Evolutionary conservation across 768 basidiomycete species (phyloP).

Genomic region (Trametes gibbosa): DNA sequence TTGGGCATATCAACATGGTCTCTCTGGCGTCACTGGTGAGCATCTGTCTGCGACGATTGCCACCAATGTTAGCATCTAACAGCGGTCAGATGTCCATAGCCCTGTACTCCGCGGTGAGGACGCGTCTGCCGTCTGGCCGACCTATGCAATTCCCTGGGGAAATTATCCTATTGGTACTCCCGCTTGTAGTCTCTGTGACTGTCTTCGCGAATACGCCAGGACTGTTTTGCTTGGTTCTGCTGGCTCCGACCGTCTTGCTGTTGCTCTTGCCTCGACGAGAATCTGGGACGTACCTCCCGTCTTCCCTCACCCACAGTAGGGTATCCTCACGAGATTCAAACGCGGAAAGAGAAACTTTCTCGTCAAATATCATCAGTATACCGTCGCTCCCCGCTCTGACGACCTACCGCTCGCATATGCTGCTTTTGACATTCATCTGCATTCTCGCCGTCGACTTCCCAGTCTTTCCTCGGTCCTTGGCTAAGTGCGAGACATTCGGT

Average conservation of each 20-base stretch:
- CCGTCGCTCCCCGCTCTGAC: slow-evolving; percentile 74
- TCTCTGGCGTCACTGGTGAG: slow-evolving; percentile 64
- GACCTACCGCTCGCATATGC: slow-evolving; percentile 91
- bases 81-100: slow-evolving; percentile 61
- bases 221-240: slow-evolving; percentile 47
- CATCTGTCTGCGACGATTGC: slow-evolving; percentile 19
- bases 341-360: not conserved
- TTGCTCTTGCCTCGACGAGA: slow-evolving; percentile 42
- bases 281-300: slow-evolving; percentile 52
- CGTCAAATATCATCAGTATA: slow-evolving; percentile 2
- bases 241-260: slow-evolving; percentile 44
- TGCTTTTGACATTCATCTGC: slow-evolving; percentile 85
- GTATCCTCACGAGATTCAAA: slow-evolving; percentile 12
- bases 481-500: slow-evolving; percentile 93
- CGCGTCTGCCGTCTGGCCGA: slow-evolving; percentile 42
- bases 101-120: slow-evolving; percentile 59
- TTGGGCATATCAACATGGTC: slow-evolving; percentile 65
- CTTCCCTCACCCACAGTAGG: slow-evolving; percentile 30
- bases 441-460: slow-evolving; percentile 97
- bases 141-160: slow-evolving; percentile 46
- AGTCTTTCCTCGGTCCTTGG: slow-evolving; percentile 83
- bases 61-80: slow-evolving; percentile 25
- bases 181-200: slow-evolving; percentile 82
- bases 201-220: slow-evolving; percentile 59
- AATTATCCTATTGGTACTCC: slow-evolving; percentile 66